Base-by-base conservation (phyloP, 176 grass and related monocot species). In the Eremochloa ophiuroides region DNA sequence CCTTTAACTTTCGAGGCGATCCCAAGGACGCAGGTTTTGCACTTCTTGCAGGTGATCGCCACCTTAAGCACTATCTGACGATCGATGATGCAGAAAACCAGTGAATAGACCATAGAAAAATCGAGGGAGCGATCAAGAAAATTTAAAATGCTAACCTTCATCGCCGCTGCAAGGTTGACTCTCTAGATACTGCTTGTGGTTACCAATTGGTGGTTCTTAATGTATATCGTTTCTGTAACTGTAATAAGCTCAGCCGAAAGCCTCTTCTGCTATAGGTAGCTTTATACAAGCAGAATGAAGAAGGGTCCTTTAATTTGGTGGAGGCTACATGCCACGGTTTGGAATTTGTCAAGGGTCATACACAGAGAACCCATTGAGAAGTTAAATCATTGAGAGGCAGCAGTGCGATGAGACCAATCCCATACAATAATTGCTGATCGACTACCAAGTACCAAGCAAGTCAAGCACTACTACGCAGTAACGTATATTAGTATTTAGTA, bases 51-150 rank as follows among this genome's bases (percentile, higher is more conserved):
- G 41, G 76, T 71, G 74, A 83, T 79, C 30, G 88, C 46, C 67
- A 90, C 88, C 34, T 90, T 83, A 10, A 90, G 88, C 61, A 86
- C 88, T 59, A 90, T 75, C 88, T 90, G 74, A 62, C 27, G 60
- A 47, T 59, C 41, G 27, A 47, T 58, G 28, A 40, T 47, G 63
- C 63, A 85, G n/a, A 73, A 60, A 9, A 76, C 51, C 13, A 30
- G 71, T 75, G 2, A 69, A 0, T 26, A 10, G 51, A 67, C 25
- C 28, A 16, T 50, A 27, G 46, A 7, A 61, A 41, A 41, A 23
- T 48, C 73, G 72, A 41, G 22, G 58, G 8, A 25, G 33, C 65
- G 17, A 40, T 71, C 39, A 46, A 58, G 16, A 83, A 60, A 38
- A 42, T 37, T 11, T 28, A 39, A 73, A 73, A 61, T 34, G 41